A percentile compares a stretch with the other conserved stretches of the same genome.
Evolutionary conservation across 768 basidiomycete species (phyloP).

Genomic region (Austroboletus festivus): DNA sequence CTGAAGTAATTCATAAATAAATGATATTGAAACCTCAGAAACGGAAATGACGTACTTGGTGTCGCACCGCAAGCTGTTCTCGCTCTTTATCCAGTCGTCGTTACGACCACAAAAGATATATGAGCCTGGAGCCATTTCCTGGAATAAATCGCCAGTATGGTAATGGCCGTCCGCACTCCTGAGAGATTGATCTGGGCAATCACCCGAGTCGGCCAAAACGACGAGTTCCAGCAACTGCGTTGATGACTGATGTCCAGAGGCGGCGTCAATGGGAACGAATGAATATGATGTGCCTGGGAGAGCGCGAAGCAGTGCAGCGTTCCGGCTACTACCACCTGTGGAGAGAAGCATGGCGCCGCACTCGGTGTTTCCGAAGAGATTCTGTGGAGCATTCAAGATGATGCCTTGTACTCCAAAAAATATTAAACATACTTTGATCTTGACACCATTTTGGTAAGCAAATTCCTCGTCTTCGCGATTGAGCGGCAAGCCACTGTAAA

Average conservation of each 20-base stretch:
- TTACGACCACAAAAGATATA: constrained; percentile 70
- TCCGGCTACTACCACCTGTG: constrained; percentile 47
- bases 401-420: constrained; percentile 14
- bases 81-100: constrained; percentile 85
- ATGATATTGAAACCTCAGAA: background rate
- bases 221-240: constrained; percentile 63
- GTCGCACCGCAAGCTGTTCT: constrained; percentile 74
- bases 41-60: constrained; percentile 47
- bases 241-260: constrained; percentile 51
- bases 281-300: constrained; percentile 63
- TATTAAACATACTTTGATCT: constrained; percentile 48
- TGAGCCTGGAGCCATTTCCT: constrained; percentile 52
- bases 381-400: constrained; percentile 41
- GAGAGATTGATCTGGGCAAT: constrained; percentile 62
- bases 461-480: constrained; percentile 68
- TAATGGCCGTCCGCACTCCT: constrained; percentile 65
- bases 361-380: constrained; percentile 81
- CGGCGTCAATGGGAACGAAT: constrained; percentile 56
- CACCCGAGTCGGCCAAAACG: constrained; percentile 61
- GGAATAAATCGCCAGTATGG: constrained; percentile 82
- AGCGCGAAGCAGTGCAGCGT: constrained; percentile 51
- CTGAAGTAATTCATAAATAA: constrained; percentile 29
- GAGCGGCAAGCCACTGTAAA: constrained; percentile 65
- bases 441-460: constrained; percentile 62
- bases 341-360: constrained; percentile 70